Base-by-base conservation (phyloP, 352 stramenopile species). In the Phytopythium helicoides region DNA sequence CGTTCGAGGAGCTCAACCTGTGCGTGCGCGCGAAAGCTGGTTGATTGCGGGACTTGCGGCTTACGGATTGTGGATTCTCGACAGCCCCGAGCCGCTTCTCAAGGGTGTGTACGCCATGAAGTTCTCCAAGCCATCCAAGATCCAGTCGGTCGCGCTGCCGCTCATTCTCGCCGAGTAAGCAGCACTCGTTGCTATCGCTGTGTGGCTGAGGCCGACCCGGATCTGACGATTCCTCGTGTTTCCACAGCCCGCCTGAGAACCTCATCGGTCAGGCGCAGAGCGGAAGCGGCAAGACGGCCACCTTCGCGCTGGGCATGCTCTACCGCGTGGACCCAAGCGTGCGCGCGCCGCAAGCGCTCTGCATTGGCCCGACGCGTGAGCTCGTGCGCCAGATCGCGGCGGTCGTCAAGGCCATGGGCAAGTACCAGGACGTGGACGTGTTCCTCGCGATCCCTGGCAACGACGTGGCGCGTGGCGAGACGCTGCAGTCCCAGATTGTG, bases 261-360 rank as follows among this genome's bases (percentile, higher is more conserved):
- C 58, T 97, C 11, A 96, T 98, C 58, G 87, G 85, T 14, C 96
- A 99, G 71, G 96, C 96, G 15, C 96, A 99, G 71, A 98, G 86
- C 37, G 97, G 97, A 39, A 98, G 87, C 57, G 97, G 97, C 53
- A 99, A 99, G 76, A 99, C 97, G 8, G 96, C 96, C 12, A 97
- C 96, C 16, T 99, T 99, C 60, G 95, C 95, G 9, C 67, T 99
- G 10, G 96, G 94, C 15, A 98, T 99, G 90, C 74, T 99, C 4
- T 97, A 95, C 59, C 81, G 92, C 14, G 91, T 94, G 23, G 82
- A 95, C 26, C 44, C 72, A 36, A 66, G 58, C 14, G 31, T 75
- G 9, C 88, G 86, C 56, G 56, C 65, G 11, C 74, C 81, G 31
- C 95, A 99, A 68, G 94, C 94, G 34, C 60, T 99, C 6, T 98